Percentiles rank a stretch among this genome's conserved stretches.
phyloP scores from a whole-genome alignment of 176 grass and related monocot genomes.

The Bromus sterilis region DNA sequence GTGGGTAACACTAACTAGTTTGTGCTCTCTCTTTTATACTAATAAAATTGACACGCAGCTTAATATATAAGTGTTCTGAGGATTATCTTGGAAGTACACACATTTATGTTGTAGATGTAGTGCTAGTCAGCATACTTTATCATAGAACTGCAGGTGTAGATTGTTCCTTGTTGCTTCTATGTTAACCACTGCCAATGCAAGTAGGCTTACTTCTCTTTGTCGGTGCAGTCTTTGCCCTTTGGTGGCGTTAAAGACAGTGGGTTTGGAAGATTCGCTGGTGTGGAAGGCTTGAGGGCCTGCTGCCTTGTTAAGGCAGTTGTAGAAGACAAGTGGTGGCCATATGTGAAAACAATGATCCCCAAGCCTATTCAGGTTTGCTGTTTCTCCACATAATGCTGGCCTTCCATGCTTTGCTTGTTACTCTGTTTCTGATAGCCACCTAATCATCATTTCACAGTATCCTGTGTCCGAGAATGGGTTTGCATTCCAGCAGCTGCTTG shows the following conservation, averaged over 20 bases:
- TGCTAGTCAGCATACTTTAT: neutral
- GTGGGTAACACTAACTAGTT: constrained; percentile 31
- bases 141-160: neutral
- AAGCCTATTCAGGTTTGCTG: constrained; percentile 88
- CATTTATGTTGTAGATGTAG: neutral
- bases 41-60: neutral
- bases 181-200: neutral
- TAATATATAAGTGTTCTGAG: neutral
- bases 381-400: neutral
- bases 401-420: neutral
- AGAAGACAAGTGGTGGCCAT: constrained; percentile 95
- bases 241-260: constrained; percentile 97
- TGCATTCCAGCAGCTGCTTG: constrained; percentile 84
- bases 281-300: constrained; percentile 92
- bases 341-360: constrained; percentile 80
- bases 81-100: neutral
- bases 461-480: constrained; percentile 83
- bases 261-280: constrained; percentile 92
- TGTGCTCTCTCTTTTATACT: neutral
- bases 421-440: neutral
- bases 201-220: neutral
- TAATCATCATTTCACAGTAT: constrained; percentile 46
- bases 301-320: constrained; percentile 93
- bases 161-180: neutral
- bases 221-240: constrained; percentile 80